phyloP scores from a whole-genome alignment of 768 basidiomycete species.

The Pholiota molesta region DNA sequence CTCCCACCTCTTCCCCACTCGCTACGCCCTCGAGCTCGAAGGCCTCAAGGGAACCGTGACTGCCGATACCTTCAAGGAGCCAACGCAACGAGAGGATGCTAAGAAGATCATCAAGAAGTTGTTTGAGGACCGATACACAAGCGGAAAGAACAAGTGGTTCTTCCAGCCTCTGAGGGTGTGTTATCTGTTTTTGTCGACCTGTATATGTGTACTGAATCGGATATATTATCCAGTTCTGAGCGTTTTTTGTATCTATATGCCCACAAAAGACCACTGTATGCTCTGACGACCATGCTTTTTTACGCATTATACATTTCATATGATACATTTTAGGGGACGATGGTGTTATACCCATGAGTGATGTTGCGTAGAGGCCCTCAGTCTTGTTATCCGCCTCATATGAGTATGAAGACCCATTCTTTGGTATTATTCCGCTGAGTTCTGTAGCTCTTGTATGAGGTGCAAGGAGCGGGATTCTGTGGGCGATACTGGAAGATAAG shows the following conservation, averaged over 20 bases:
- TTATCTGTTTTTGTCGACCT: slow-evolving; percentile 5
- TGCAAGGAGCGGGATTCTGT: neutral
- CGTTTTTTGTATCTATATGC: slow-evolving; percentile 32
- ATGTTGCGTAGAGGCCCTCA: neutral
- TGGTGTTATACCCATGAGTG: slow-evolving; percentile 7
- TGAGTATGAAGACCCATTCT: neutral
- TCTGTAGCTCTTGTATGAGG: neutral
- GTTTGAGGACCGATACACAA: slow-evolving; percentile 91
- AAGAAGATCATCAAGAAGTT: slow-evolving; percentile 97
- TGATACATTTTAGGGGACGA: slow-evolving; percentile 10
- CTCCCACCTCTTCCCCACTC: slow-evolving; percentile 98
- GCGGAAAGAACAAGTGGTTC: slow-evolving; percentile 99
- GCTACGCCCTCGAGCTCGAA: slow-evolving; percentile 97
- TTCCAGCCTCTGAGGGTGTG: slow-evolving; percentile 83
- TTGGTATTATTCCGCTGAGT: neutral
- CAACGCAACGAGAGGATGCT: slow-evolving; percentile 89
- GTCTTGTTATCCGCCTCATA: no score
- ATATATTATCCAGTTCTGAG: slow-evolving; percentile 37
- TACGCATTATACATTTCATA: slow-evolving; percentile 24
- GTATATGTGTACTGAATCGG: slow-evolving; percentile 6
- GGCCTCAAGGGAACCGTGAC: slow-evolving; percentile 85
- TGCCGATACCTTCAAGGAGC: slow-evolving; percentile 96
- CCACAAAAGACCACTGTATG: slow-evolving; percentile 37
- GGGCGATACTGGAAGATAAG: no score
- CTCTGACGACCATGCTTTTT: slow-evolving; percentile 35